Conservation (phyloP, 306 rosid genomes). For the Gastrolobium villosum region DNA sequence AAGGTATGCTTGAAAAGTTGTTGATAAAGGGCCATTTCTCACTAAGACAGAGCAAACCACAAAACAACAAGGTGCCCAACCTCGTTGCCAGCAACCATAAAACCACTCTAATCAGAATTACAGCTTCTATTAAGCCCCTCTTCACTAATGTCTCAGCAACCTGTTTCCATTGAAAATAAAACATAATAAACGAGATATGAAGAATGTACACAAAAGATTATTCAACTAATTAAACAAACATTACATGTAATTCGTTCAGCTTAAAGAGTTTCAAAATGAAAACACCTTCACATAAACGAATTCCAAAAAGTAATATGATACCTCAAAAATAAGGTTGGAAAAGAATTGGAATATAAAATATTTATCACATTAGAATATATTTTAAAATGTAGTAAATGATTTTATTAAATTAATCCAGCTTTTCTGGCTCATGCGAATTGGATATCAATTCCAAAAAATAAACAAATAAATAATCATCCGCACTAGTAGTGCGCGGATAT, state of each 20-base stretch:
- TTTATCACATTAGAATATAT: neutral
- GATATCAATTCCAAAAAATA: neutral
- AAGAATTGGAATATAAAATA: neutral
- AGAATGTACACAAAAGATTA: neutral
- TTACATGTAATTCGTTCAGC: neutral
- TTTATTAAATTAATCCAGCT: neutral
- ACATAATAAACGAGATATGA: neutral
- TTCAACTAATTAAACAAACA: slow-evolving; percentile 10
- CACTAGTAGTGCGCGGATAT: neutral
- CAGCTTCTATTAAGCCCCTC: slow-evolving; percentile 52
- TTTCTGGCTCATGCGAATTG: neutral
- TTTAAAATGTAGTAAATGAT: neutral
- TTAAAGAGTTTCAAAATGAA: neutral
- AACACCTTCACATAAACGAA: neutral
- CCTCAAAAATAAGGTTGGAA: neutral
- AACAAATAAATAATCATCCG: neutral
- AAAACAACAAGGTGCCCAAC: slow-evolving; percentile 55
- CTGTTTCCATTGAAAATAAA: slow-evolving; percentile 43
- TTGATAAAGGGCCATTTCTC: slow-evolving; percentile 54
- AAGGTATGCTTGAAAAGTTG: slow-evolving; percentile 51
- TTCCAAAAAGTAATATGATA: neutral
- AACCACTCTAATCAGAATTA: slow-evolving; percentile 52
- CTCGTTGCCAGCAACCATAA: slow-evolving; percentile 59
- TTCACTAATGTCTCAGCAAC: slow-evolving; percentile 50
- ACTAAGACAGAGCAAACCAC: slow-evolving; percentile 55